Evolutionary conservation across 331 rosid species (phyloP).

Genomic region (Cydonia oblonga): DNA sequence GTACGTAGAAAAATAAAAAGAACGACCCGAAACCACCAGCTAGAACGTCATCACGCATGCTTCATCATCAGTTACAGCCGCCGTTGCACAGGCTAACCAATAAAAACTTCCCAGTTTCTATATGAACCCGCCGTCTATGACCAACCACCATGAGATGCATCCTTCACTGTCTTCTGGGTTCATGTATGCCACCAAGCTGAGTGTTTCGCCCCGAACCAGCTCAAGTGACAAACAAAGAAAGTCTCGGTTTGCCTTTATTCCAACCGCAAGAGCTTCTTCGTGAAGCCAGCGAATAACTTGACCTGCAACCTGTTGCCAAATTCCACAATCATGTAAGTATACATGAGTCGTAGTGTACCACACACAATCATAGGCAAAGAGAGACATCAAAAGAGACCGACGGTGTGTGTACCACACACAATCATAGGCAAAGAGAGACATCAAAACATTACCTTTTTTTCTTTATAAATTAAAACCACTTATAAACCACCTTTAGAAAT

Average conservation of each 20-base stretch:
- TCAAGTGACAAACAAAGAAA: slow-evolving; percentile 68
- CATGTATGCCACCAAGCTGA: slow-evolving; percentile 63
- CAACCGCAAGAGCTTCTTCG: slow-evolving; percentile 70
- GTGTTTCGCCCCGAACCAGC: slow-evolving; percentile 79
- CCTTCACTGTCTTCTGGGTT: slow-evolving; percentile 71
- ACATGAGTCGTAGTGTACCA: background rate
- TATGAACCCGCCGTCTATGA: slow-evolving; percentile 55
- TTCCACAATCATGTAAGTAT: slow-evolving; percentile 6
- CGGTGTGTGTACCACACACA: background rate
- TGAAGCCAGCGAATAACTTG: slow-evolving; percentile 82
- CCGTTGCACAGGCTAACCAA: slow-evolving; percentile 65
- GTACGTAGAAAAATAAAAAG: background rate
- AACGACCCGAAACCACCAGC: background rate
- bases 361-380: background rate
- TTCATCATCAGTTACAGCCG: slow-evolving; percentile 30
- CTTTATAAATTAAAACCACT: background rate
- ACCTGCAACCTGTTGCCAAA: slow-evolving; percentile 58
- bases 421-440: background rate
- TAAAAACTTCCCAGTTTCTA: slow-evolving; percentile 58
- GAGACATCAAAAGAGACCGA: background rate
- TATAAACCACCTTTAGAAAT: background rate
- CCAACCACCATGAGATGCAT: slow-evolving; percentile 87
- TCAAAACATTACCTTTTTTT: background rate
- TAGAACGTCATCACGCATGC: no score
- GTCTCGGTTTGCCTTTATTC: slow-evolving; percentile 64